Evolutionary conservation across 2,329 filamentous ascomycete species (phyloP).

Genomic region (Gyromitra esculenta): DNA sequence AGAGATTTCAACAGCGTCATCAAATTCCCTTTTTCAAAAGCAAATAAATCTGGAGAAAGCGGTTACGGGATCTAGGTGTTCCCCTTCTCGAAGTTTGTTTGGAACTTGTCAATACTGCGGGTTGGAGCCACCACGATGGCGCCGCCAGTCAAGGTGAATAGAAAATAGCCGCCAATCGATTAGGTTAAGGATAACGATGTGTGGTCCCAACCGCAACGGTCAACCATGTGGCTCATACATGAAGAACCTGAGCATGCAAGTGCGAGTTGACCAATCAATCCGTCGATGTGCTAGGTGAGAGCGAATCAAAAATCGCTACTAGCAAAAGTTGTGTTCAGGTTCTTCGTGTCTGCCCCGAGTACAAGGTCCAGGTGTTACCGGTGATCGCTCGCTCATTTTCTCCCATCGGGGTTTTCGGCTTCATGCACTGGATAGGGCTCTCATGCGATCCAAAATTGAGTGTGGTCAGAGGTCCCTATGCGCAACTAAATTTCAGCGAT

Average conservation of each 20-base stretch:
- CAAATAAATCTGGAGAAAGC: conserved; percentile 11
- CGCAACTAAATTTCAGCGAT: neutral
- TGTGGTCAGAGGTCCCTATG: neutral
- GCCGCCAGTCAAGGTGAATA: neutral
- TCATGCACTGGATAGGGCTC: conserved; percentile 6
- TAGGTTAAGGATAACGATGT: conserved; percentile 9
- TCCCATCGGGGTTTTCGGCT: neutral
- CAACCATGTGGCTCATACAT: neutral
- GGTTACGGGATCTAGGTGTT: neutral
- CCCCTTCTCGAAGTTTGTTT: conserved; percentile 35
- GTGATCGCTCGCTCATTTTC: conserved; percentile 9
- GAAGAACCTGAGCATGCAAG: too few species aligned
- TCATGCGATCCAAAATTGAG: conserved; percentile 1
- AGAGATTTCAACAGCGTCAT: conserved; percentile 11
- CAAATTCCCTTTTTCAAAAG: neutral
- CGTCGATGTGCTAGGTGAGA: too few species aligned
- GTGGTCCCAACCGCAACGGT: neutral
- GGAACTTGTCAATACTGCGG: conserved; percentile 27
- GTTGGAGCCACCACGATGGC: neutral
- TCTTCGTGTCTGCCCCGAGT: too few species aligned
- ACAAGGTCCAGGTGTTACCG: too few species aligned
- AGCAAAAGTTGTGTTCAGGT: too few species aligned
- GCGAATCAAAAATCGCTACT: too few species aligned
- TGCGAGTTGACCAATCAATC: too few species aligned
- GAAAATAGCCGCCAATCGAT: conserved; percentile 28